Percentiles rank a stretch among this genome's conserved stretches.
Conservation (phyloP, 176 grass and related monocot species). For the Juncus inflexus region DNA sequence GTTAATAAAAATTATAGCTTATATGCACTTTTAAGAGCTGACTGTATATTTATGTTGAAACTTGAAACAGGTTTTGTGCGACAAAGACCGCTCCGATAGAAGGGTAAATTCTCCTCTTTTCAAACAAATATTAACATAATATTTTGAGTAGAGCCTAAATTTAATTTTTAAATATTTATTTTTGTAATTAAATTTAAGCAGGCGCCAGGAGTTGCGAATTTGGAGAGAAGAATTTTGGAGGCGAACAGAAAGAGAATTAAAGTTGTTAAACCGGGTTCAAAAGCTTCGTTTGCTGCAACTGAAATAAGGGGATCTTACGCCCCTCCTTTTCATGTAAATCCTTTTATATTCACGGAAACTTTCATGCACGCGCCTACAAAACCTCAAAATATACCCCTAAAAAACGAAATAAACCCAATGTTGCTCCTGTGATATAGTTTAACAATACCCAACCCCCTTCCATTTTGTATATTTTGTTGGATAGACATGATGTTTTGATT, state of each 20-base stretch:
- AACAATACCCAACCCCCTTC: too few relatives aligned
- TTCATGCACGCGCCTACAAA: too few relatives aligned
- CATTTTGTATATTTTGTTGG: too few relatives aligned
- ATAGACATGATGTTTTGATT: background rate
- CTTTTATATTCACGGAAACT: background rate
- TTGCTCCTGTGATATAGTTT: too few relatives aligned
- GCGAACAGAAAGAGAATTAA: slow-evolving; percentile 85
- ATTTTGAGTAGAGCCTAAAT: slow-evolving; percentile 11
- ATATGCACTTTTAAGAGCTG: slow-evolving; percentile 8
- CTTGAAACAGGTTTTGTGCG: slow-evolving; percentile 65
- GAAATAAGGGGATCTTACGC: slow-evolving; percentile 76
- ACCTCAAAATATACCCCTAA: too few relatives aligned
- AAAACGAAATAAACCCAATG: too few relatives aligned
- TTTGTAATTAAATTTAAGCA: slow-evolving; percentile 18
- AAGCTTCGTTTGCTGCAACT: slow-evolving; percentile 74
- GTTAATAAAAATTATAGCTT: background rate
- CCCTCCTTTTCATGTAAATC: slow-evolving; percentile 85
- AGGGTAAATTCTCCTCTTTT: slow-evolving; percentile 38
- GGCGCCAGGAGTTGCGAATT: slow-evolving; percentile 73
- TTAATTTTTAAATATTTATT: background rate
- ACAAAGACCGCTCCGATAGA: slow-evolving; percentile 72
- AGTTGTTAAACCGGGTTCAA: slow-evolving; percentile 96
- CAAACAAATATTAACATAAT: background rate
- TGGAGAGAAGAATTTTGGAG: slow-evolving; percentile 83
- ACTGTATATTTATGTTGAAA: slow-evolving; percentile 17